Conservation (phyloP, 768 basidiomycete species). For the Rhodotorula graminis region DNA sequence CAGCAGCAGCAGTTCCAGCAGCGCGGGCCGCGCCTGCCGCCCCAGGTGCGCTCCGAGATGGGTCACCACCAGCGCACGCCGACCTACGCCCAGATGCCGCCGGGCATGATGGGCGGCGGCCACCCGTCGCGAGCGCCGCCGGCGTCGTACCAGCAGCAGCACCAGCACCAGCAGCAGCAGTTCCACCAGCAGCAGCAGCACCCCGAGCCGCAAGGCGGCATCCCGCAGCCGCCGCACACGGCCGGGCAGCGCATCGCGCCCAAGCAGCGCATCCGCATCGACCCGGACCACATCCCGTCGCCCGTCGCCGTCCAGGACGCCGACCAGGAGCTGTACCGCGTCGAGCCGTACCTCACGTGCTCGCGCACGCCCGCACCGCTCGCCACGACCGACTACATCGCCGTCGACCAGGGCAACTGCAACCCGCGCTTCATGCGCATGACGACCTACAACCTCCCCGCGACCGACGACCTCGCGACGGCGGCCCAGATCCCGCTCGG, state of each 20-base stretch:
- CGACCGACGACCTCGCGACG: constrained; percentile 67
- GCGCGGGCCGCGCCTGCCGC: constrained; percentile 12
- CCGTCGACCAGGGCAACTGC: constrained; percentile 95
- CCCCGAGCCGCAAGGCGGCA: constrained; percentile 40
- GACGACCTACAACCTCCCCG: constrained; percentile 84
- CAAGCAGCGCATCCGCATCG: constrained; percentile 67
- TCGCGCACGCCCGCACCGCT: constrained; percentile 64
- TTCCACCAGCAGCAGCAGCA: not conserved
- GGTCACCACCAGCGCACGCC: not conserved
- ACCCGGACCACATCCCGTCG: constrained; percentile 86
- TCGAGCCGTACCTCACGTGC: constrained; percentile 60
- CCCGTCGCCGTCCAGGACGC: constrained; percentile 70
- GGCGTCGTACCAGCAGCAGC: constrained; percentile 26
- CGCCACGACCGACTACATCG: constrained; percentile 77
- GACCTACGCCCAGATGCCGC: constrained; percentile 2
- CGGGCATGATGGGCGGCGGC: not conserved
- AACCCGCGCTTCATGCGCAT: constrained; percentile 84
- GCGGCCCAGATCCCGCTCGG: constrained; percentile 81
- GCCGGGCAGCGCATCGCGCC: constrained; percentile 61
- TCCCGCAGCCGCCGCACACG: constrained; percentile 67
- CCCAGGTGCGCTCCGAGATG: not conserved
- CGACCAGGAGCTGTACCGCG: constrained; percentile 74
- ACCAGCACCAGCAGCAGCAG: not conserved
- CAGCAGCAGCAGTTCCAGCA: constrained; percentile 5
- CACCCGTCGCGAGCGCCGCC: constrained; percentile 17